These are phyloP conservation scores for Ogataea pini DNA, from an alignment of 805 yeast species.

Conservation along the genomic window DNA sequence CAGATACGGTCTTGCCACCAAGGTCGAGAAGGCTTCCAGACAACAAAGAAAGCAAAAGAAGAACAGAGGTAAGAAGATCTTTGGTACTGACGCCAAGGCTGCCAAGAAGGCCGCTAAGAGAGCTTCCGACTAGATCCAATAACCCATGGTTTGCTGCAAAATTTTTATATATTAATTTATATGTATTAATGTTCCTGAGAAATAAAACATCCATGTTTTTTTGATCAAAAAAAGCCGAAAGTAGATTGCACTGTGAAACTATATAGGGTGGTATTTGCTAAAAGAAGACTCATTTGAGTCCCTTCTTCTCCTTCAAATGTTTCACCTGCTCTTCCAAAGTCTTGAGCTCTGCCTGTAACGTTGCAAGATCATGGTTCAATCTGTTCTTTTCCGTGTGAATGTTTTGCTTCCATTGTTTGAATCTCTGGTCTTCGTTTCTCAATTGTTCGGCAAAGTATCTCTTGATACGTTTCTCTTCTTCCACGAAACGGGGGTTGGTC, in stretches of 20 bases:
- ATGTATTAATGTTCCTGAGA: slow-evolving; percentile 12
- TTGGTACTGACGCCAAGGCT: slow-evolving; percentile 95
- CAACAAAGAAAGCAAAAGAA: slow-evolving; percentile 99
- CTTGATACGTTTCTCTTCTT: slow-evolving; percentile 93
- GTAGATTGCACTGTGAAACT: too few species aligned
- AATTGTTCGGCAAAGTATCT: slow-evolving; percentile 95
- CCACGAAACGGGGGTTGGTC: slow-evolving; percentile 88
- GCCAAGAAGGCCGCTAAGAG: slow-evolving; percentile 92
- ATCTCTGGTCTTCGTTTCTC: slow-evolving; percentile 93
- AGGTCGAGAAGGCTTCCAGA: slow-evolving; percentile 97
- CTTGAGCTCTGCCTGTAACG: slow-evolving; percentile 76
- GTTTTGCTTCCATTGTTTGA: slow-evolving; percentile 98
- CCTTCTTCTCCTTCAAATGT: slow-evolving; percentile 55
- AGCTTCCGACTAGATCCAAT: slow-evolving; percentile 68
- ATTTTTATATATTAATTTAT: slow-evolving; percentile 12
- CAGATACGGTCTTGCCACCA: slow-evolving; percentile 96
- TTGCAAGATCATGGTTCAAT: slow-evolving; percentile 90
- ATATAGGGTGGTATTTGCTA: too few species aligned
- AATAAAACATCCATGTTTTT: slow-evolving; percentile 7
- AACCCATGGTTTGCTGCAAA: slow-evolving; percentile 6
- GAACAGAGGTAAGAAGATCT: slow-evolving; percentile 99
- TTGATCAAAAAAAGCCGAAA: slow-evolving; percentile 4
- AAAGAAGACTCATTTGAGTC: slow-evolving; percentile 31
- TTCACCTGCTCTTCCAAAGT: slow-evolving; percentile 75
- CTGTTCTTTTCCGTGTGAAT: slow-evolving; percentile 93